phyloP scores from a whole-genome alignment of 768 basidiomycete species.

The Candolleomyces eurysporus region DNA sequence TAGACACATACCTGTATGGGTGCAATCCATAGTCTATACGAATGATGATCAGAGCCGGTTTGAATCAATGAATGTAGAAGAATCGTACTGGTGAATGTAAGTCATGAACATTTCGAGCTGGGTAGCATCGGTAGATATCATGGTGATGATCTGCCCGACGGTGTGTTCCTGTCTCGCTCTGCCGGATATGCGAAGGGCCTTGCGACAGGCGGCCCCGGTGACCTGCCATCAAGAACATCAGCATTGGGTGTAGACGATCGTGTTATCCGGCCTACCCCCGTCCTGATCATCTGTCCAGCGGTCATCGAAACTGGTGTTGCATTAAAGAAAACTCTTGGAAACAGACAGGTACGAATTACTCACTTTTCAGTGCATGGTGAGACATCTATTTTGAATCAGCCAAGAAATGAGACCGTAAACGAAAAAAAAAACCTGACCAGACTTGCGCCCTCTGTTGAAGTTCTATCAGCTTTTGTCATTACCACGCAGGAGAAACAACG shows the following conservation, averaged over 20 bases:
- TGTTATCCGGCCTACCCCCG: slow-evolving; percentile 34
- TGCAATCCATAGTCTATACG: slow-evolving; percentile 52
- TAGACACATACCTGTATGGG: slow-evolving; percentile 47
- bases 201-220: slow-evolving; percentile 55
- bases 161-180: slow-evolving; percentile 55
- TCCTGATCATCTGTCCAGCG: slow-evolving; percentile 46
- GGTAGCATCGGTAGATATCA: slow-evolving; percentile 64
- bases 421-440: slow-evolving; percentile 21
- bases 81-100: slow-evolving; percentile 39
- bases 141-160: slow-evolving; percentile 66
- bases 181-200: slow-evolving; percentile 65
- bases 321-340: too few relatives aligned
- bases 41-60: background rate
- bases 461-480: background rate
- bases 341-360: too few relatives aligned
- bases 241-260: background rate
- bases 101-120: slow-evolving; percentile 50
- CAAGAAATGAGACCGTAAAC: background rate
- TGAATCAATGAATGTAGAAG: background rate
- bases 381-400: background rate
- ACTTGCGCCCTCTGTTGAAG: slow-evolving; percentile 34
- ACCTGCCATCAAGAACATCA: slow-evolving; percentile 20
- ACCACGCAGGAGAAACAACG: background rate
- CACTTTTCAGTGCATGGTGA: slow-evolving; percentile 19
- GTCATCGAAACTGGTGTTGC: slow-evolving; percentile 31